A percentile compares a stretch with the other conserved stretches of the same genome.
These are phyloP conservation scores for Graphilbum fragrans DNA, from an alignment of 2,329 filamentous ascomycete genomes.

Conservation along the genomic window DNA sequence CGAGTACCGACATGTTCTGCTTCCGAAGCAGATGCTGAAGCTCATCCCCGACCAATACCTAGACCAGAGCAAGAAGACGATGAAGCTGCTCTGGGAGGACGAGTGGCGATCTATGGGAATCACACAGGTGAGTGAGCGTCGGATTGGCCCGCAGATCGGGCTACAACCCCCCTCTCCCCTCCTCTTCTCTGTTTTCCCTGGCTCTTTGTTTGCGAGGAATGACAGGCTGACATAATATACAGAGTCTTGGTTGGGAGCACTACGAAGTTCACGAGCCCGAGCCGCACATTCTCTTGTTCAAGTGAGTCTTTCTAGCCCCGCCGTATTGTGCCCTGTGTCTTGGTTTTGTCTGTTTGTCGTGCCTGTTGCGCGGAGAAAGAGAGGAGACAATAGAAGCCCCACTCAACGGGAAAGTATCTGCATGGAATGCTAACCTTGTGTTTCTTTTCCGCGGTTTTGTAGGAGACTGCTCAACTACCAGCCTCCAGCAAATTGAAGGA, in stretches of 20 bases:
- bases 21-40: slow-evolving; percentile 97
- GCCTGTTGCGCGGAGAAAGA: too few relatives aligned
- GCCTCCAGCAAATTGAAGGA: slow-evolving; percentile 43
- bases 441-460: background rate
- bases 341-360: too few relatives aligned
- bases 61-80: slow-evolving; percentile 63
- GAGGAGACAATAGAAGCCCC: too few relatives aligned
- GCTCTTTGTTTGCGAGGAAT: background rate
- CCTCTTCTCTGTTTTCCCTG: background rate
- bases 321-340: background rate
- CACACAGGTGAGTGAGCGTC: slow-evolving; percentile 59
- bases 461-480: slow-evolving; percentile 81
- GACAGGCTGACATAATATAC: slow-evolving; percentile 3
- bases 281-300: slow-evolving; percentile 96
- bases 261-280: slow-evolving; percentile 99
- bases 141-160: too few relatives aligned
- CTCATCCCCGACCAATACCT: slow-evolving; percentile 71
- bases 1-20: slow-evolving; percentile 95
- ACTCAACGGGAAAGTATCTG: background rate
- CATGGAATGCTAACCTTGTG: slow-evolving; percentile 1
- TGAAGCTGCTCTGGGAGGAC: slow-evolving; percentile 96
- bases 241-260: slow-evolving; percentile 98
- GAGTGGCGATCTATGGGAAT: slow-evolving; percentile 97
- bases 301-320: slow-evolving; percentile 46
- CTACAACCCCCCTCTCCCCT: too few relatives aligned